Conservation (phyloP, 164 flowering plant species). For the Vitis amurensis region DNA sequence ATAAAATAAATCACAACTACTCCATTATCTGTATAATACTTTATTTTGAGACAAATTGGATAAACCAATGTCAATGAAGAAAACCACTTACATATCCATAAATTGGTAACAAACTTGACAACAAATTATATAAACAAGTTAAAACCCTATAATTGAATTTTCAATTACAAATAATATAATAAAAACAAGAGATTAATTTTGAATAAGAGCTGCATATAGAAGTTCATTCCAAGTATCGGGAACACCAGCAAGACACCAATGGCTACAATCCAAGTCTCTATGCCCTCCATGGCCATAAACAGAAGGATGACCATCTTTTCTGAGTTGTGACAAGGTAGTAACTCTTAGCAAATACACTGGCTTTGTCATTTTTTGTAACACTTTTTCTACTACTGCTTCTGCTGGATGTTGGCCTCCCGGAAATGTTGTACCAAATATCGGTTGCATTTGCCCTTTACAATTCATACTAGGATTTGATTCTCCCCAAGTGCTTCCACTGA, state of each 20-base stretch:
- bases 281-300: constrained; percentile 32
- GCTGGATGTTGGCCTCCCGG: constrained; percentile 33
- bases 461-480: background rate
- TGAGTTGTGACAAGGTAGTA: constrained; percentile 34
- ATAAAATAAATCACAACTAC: no score
- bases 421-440: constrained; percentile 14
- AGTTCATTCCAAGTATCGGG: constrained; percentile 57
- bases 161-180: no score
- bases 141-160: no score
- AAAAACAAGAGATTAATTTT: background rate
- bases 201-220: constrained; percentile 29
- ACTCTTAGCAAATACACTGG: constrained; percentile 34
- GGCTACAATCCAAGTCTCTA: constrained; percentile 38
- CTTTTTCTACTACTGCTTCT: constrained; percentile 28
- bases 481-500: constrained; percentile 30
- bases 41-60: no score
- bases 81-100: no score
- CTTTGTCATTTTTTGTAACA: constrained; percentile 16
- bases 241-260: constrained; percentile 56
- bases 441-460: constrained; percentile 25
- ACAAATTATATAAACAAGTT: background rate
- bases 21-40: no score
- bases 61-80: no score
- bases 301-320: constrained; percentile 51
- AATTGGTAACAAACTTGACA: background rate